Evolutionary conservation across 345 rosid genomes (phyloP).

Genomic region (Aurinia saxatilis): DNA sequence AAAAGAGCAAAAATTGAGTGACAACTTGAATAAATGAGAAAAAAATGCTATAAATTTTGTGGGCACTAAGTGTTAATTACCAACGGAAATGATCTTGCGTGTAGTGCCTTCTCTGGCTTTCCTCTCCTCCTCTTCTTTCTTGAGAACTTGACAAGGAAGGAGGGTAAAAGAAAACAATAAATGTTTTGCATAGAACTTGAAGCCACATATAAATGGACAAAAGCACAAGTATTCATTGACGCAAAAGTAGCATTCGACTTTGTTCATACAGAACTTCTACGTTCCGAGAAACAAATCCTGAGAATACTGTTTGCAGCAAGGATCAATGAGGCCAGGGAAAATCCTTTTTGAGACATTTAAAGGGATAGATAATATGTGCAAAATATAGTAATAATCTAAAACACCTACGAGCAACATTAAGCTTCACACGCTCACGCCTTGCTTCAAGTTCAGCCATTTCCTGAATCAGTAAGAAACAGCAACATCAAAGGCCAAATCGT

Average conservation of each 20-base stretch:
- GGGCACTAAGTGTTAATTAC: too few relatives aligned
- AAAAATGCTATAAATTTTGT: not conserved
- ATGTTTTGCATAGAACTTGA: not conserved
- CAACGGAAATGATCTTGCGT: conserved; percentile 28
- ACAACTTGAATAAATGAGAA: conserved; percentile 5
- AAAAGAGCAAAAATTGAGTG: not conserved
- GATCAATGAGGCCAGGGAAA: conserved; percentile 1
- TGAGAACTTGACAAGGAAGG: conserved; percentile 41
- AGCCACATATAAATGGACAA: not conserved
- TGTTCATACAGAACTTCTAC: not conserved
- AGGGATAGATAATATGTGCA: not conserved
- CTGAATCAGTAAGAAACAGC: conserved; percentile 33
- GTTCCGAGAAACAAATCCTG: not conserved
- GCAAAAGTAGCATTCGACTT: not conserved
- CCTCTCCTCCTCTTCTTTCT: conserved; percentile 84
- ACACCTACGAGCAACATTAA: conserved; percentile 76
- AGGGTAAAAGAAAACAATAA: not conserved
- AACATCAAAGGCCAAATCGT: not conserved
- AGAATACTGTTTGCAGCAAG: not conserved
- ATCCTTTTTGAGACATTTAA: not conserved
- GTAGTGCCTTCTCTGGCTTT: conserved; percentile 56
- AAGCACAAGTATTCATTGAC: not conserved
- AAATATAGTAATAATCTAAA: conserved; percentile 6
- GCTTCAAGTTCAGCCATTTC: conserved; percentile 77
- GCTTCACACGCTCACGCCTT: conserved; percentile 74